Conservation (phyloP, 1,284 basidiomycete species). For the Ceratobasidium theobromae region DNA sequence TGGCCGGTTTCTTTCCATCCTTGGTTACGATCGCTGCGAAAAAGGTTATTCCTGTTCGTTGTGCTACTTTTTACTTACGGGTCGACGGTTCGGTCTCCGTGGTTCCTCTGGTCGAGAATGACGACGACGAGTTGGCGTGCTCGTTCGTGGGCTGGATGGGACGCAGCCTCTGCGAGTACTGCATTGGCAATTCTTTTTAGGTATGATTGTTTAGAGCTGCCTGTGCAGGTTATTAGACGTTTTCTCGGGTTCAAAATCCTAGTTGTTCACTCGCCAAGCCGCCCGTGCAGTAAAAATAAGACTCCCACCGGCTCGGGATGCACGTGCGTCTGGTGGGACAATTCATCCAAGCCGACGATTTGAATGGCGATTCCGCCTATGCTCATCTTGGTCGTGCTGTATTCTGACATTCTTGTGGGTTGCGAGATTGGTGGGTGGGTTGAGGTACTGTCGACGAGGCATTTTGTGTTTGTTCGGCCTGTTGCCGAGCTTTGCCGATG, state of each 20-base stretch:
- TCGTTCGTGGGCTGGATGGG: constrained; percentile 3
- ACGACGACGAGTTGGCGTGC: constrained; percentile 3
- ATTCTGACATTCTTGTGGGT: neutral
- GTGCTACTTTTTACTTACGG: neutral
- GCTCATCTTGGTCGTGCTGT: neutral
- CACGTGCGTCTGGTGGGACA: neutral
- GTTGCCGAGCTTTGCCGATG: neutral
- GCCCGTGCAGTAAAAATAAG: constrained; percentile 23
- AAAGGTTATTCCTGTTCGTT: neutral
- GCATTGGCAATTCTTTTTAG: neutral
- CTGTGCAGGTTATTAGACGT: neutral
- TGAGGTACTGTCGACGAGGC: no score
- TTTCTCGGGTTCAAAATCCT: neutral
- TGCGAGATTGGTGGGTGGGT: neutral
- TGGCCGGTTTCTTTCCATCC: constrained; percentile 40
- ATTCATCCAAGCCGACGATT: constrained; percentile 4
- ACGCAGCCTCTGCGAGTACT: neutral
- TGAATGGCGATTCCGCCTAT: constrained; percentile 21
- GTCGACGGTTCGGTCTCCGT: constrained; percentile 43
- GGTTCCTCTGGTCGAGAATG: constrained; percentile 46
- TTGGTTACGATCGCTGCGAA: constrained; percentile 40
- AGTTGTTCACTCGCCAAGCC: neutral
- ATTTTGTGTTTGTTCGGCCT: neutral
- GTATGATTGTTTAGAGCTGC: constrained; percentile 2
- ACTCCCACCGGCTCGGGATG: constrained; percentile 11